Conservation (phyloP, 176 grass and related monocot genomes). For the Aechmea fasciata region DNA sequence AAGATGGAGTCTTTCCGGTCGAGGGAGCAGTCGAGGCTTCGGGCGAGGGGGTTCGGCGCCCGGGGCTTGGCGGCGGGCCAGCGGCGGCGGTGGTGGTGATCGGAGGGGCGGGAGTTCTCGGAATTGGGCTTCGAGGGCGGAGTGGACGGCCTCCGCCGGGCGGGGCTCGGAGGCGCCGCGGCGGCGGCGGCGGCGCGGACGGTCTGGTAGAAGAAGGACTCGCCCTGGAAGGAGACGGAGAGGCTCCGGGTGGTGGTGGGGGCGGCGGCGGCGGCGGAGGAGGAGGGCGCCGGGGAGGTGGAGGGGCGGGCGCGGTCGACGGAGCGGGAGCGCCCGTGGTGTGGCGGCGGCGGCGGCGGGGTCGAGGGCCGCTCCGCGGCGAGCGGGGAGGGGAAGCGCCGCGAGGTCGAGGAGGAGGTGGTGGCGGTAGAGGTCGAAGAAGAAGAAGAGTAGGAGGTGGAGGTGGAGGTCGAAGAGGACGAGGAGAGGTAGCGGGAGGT, state of each 20-base stretch:
- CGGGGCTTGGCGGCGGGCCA: conserved; percentile 56
- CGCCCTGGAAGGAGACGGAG: conserved; percentile 93
- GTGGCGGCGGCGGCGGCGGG: background rate
- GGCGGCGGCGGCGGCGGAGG: conserved; percentile 32
- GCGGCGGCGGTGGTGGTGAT: conserved; percentile 17
- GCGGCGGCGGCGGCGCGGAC: conserved; percentile 44
- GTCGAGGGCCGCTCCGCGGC: conserved; percentile 7
- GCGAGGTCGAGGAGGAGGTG: conserved; percentile 36
- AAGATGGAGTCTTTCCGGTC: conserved; percentile 79
- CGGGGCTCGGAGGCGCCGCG: conserved; percentile 29
- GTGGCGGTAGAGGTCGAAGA: conserved; percentile 18
- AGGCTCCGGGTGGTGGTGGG: conserved; percentile 83
- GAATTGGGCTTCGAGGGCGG: conserved; percentile 26
- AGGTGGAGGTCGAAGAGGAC: conserved; percentile 27
- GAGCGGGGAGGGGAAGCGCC: conserved; percentile 57
- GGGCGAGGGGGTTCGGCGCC: conserved; percentile 64
- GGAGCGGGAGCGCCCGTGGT: conserved; percentile 5
- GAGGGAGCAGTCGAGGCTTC: conserved; percentile 74
- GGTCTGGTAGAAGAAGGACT: conserved; percentile 89
- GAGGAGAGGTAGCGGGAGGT: conserved; percentile 42
- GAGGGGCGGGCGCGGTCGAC: conserved; percentile 28
- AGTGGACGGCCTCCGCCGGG: conserved; percentile 39
- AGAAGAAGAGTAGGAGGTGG: conserved; percentile 18
- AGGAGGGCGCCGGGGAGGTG: conserved; percentile 46
- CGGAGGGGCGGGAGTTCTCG: conserved; percentile 51